phyloP scores from a whole-genome alignment of 2,329 filamentous ascomycete species.

The Byssochlamys sp. region DNA sequence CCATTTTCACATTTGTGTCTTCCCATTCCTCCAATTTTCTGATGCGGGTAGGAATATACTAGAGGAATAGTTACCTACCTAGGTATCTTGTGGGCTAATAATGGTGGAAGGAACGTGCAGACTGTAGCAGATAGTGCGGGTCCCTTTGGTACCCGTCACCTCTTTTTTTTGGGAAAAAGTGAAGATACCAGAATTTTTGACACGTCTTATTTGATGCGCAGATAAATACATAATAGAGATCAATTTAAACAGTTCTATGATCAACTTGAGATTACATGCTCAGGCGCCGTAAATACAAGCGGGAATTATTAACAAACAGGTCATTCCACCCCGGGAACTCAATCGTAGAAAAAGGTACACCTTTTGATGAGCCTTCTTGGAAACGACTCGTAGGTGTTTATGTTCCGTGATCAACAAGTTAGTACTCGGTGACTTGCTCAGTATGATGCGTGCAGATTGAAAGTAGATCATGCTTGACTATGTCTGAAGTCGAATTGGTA shows the following conservation, averaged over 20 bases:
- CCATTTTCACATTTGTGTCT: neutral
- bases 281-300: neutral
- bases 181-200: neutral
- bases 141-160: neutral
- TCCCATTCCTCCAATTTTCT: neutral
- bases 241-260: neutral
- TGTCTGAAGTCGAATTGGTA: neutral
- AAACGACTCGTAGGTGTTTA: no score
- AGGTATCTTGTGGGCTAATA: neutral
- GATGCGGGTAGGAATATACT: neutral
- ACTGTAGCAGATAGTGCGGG: neutral
- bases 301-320: neutral
- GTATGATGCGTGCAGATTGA: no score
- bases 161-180: neutral
- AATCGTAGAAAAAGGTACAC: neutral
- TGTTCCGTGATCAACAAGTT: no score
- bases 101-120: neutral
- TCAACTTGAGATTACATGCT: neutral
- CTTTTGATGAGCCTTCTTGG: neutral
- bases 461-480: no score
- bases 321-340: neutral
- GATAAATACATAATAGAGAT: neutral
- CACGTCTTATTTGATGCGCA: neutral
- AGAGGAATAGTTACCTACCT: neutral
- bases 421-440: no score